Percentiles rank a stretch among this genome's conserved stretches.
These are phyloP conservation scores for Penicillium olsonii DNA, from an alignment of 2,329 filamentous ascomycete species.

Conservation along the genomic window DNA sequence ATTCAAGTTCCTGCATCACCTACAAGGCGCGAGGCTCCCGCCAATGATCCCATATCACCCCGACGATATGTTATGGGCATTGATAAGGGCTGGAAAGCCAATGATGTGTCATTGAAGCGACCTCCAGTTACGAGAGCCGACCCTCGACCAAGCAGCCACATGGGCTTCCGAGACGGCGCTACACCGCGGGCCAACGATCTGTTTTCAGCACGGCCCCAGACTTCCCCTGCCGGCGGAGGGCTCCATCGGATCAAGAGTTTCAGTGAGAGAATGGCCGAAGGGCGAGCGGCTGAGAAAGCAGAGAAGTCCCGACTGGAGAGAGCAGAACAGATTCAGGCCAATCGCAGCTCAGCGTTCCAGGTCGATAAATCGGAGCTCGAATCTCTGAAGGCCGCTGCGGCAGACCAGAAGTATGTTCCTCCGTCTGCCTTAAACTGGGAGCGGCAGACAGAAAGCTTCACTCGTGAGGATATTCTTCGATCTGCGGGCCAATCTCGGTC, in stretches of 20 bases:
- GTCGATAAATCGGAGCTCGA: constrained; percentile 48
- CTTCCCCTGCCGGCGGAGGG: constrained; percentile 28
- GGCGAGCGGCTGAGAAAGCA: constrained; percentile 48
- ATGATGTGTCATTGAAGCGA: constrained; percentile 81
- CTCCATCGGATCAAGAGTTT: constrained; percentile 61
- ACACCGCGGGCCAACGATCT: constrained; percentile 26
- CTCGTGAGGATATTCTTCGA: constrained; percentile 61
- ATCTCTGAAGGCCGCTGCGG: constrained; percentile 41
- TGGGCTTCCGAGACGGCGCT: constrained; percentile 29
- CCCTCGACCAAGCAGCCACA: constrained; percentile 34
- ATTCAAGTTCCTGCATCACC: constrained; percentile 80
- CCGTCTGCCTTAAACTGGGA: constrained; percentile 51
- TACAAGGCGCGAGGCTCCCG: constrained; percentile 51
- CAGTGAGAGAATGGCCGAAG: constrained; percentile 80
- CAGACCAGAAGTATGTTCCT: constrained; percentile 29
- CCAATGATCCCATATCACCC: constrained; percentile 68
- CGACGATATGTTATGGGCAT: constrained; percentile 80
- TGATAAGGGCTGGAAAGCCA: constrained; percentile 79
- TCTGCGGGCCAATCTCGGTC: constrained; percentile 32
- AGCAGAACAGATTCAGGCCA: constrained; percentile 38
- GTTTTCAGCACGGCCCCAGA: constrained; percentile 26
- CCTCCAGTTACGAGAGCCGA: constrained; percentile 45
- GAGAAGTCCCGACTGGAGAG: constrained; percentile 43
- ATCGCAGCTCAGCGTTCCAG: constrained; percentile 46
- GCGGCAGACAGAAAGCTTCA: constrained; percentile 56